Base-by-base conservation (phyloP, 306 rosid genomes). In the Pterocarpus macrocarpus region DNA sequence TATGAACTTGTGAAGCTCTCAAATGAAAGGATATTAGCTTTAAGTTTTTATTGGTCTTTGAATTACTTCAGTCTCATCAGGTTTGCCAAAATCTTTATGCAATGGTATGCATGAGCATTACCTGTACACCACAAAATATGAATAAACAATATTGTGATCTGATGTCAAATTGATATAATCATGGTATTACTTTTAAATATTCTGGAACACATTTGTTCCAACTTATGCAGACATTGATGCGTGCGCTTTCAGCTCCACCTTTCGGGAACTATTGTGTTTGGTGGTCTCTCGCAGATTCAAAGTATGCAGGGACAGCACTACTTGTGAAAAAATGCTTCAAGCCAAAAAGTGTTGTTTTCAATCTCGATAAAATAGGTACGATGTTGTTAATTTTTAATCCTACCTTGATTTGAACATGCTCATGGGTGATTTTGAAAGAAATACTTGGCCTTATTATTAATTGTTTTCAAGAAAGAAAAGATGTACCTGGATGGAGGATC, bases 271-370 rank as follows among this genome's bases (percentile, higher is more conserved):
- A 93, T 82, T 91, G 44, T 64, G 90, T 88, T 69, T 95, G 99
- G 99, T 95, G 99, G 99, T 95, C 98, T 86, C 97, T 95, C 50
- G 90, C 98, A 50, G 99, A 93, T 75, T 95, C 98, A 28, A 95
- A 95, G 85, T 95, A 95, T 84, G 99, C 99, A 41, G 99, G 99
- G 57, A 95, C 99, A 77, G 99, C 95, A 58, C 78, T 95, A 38
- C 17, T 95, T 49, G 88, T 95, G 38, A 95, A 93, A 83, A 91
- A 93, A 82, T 95, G 99, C 86, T 93, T 81, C 80, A 90, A 89
- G 83, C 95, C 97, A 55, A 89, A 88, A 76, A 82, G 82, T 35
- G 90, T 95, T 41, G 85, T 87, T 83, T 93, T 95, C 87, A 93
- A 95, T 86, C 96, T 95, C 71, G 97, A 93, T 90, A 91, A 85